Base-by-base conservation (phyloP, 1,284 basidiomycete genomes). In the Neolentinus lepideus region DNA sequence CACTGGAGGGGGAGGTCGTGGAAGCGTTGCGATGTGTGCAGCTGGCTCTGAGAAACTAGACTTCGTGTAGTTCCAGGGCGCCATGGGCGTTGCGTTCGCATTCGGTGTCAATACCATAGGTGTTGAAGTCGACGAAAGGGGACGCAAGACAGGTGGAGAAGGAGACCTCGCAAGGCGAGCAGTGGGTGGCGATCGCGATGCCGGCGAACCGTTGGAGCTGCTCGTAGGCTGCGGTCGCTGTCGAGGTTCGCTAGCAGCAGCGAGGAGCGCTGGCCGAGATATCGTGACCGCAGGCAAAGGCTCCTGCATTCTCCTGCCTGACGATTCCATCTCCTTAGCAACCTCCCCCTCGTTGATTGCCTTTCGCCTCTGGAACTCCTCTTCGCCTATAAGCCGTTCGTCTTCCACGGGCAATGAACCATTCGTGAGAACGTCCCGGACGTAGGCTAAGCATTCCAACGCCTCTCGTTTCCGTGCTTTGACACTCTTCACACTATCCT, bases 381-480 rank as follows among this genome's bases (percentile, higher is more conserved):
- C 72, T 56, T 81, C 82, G 45, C 81, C 77, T 57, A 83, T 71
- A 45, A 90, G 70, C 50, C 83, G 75, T 25, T 81, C 82, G 47
- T 85, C 83, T 19, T 90, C 87, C 51, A 90, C 64, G 26, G 76
- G 72, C 26, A 67, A 66, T 2, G 76, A 69, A 48, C 75, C 73
- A 35, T 80, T 79, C 57, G 78, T 75, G 45, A 92, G 69, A n/a
- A 89, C 73, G 61, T 90, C 88, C 58, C 85, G 75, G 55, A 90
- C 82, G 68, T 90, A 88, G 6, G 84, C 75, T 47, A 92, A 71
- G 14, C 83, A 82, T 62, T 89, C 86, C 54, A 92, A 64, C 0
- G 90, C 86, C 64, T 89, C 84, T 46, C 75, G 75, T 65, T 79
- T 85, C 61, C 77, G 73, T 45, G 70, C 71, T 62, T 62, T 62